phyloP scores from a whole-genome alignment of 768 basidiomycete genomes.

The Pleurotus cornucopiae region DNA sequence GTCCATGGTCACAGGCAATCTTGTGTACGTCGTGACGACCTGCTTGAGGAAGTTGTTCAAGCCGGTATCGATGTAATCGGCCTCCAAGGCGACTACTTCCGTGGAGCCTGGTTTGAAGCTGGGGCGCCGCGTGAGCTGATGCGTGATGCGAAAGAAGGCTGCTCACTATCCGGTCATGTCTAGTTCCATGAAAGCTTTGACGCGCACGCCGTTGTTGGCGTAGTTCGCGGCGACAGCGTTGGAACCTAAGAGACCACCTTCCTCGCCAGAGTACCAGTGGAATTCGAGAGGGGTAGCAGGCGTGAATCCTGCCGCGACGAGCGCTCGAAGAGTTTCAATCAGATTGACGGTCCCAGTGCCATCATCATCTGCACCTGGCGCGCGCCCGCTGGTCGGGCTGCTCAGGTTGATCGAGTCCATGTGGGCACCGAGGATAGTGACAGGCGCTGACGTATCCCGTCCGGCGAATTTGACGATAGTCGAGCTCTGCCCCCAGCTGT shows the following conservation, averaged over 20 bases:
- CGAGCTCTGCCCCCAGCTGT: constrained; percentile 16
- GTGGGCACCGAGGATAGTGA: constrained; percentile 24
- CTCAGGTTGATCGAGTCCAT: constrained; percentile 24
- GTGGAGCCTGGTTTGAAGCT: constrained; percentile 40
- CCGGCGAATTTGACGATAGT: constrained; percentile 19
- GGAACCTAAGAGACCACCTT: constrained; percentile 45
- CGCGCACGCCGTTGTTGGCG: constrained; percentile 33
- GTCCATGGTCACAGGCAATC: constrained; percentile 5
- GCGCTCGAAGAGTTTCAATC: constrained; percentile 37
- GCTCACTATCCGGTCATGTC: constrained; percentile 38
- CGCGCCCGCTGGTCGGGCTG: constrained; percentile 20
- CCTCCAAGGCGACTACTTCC: constrained; percentile 29
- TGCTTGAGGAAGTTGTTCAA: constrained; percentile 4
- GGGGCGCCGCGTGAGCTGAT: constrained; percentile 15
- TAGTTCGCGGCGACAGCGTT: constrained; percentile 43
- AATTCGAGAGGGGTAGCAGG: constrained; percentile 41
- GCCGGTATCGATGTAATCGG: constrained; percentile 5
- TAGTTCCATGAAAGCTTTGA: constrained; percentile 43
- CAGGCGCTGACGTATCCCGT: constrained; percentile 9
- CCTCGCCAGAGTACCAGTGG: constrained; percentile 47
- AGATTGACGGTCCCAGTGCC: constrained; percentile 41
- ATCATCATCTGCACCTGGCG: constrained; percentile 35
- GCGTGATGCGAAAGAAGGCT: neutral
- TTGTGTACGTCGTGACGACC: constrained; percentile 1
- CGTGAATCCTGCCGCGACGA: constrained; percentile 35